These are phyloP conservation scores for Lunularia cruciata DNA, from an alignment of 225 moss, liverwort and hornwort genomes.

Conservation along the genomic window DNA sequence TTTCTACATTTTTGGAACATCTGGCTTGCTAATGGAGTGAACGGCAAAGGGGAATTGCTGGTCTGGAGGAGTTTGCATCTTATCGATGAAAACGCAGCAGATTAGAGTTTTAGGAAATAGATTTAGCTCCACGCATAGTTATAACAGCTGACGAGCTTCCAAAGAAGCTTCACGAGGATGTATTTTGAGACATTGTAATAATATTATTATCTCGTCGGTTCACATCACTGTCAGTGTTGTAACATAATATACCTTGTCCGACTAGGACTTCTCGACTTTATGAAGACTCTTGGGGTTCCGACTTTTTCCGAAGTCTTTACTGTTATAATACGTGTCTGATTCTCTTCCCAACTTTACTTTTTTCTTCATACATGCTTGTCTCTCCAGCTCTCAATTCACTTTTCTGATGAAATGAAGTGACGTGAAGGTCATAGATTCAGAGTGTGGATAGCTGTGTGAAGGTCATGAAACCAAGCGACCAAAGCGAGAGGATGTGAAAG, in stretches of 20 bases:
- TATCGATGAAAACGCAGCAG: conserved; percentile 5
- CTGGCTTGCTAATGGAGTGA: conserved; percentile 8
- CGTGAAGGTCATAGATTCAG: too few relatives aligned
- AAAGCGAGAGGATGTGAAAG: too few relatives aligned
- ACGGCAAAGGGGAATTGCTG: conserved; percentile 16
- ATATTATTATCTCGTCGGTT: conserved; percentile 20
- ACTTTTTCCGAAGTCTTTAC: too few relatives aligned
- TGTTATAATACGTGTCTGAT: too few relatives aligned
- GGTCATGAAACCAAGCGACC: too few relatives aligned
- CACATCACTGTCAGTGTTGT: background rate
- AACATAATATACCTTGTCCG: background rate
- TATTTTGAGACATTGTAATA: conserved; percentile 19
- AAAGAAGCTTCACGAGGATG: conserved; percentile 11
- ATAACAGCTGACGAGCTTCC: conserved; percentile 8
- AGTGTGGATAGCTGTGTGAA: too few relatives aligned
- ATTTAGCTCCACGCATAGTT: conserved; percentile 7
- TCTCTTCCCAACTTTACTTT: too few relatives aligned
- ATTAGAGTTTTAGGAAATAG: conserved; percentile 1
- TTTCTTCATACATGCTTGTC: too few relatives aligned
- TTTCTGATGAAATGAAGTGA: too few relatives aligned
- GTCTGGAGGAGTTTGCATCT: conserved; percentile 2
- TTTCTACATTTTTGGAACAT: background rate
- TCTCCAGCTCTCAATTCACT: too few relatives aligned
- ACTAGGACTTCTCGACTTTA: too few relatives aligned
- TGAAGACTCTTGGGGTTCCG: too few relatives aligned